Evolutionary conservation across 257 asterid species (phyloP).

Genomic region (Solanum bulbocastanum): DNA sequence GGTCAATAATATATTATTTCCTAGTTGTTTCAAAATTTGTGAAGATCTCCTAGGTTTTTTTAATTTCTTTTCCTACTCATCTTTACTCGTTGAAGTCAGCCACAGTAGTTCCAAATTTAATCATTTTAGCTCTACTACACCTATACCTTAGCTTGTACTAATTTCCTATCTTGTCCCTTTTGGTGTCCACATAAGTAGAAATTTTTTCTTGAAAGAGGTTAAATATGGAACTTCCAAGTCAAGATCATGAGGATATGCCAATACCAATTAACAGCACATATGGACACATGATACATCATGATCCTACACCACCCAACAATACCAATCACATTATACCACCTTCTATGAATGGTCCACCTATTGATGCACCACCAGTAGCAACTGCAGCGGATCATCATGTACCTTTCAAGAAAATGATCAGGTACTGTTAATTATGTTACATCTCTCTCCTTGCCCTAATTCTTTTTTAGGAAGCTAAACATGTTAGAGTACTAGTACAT

Average conservation of each 20-base stretch:
- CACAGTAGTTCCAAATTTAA: conserved; percentile 15
- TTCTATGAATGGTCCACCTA: conserved; percentile 25
- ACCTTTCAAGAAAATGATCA: conserved; percentile 36
- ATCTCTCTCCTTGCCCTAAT: background rate
- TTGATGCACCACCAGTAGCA: conserved; percentile 2
- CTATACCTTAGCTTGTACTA: conserved; percentile 6
- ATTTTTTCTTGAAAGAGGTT: background rate
- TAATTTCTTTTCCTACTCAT: no score
- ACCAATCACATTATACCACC: conserved; percentile 19
- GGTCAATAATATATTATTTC: background rate
- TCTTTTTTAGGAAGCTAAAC: background rate
- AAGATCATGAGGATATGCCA: conserved; percentile 54
- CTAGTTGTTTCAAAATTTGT: conserved; percentile 15
- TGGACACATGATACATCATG: conserved; percentile 39
- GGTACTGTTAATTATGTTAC: conserved; percentile 9
- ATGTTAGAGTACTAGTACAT: background rate
- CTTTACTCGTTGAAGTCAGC: background rate
- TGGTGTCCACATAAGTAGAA: conserved; percentile 64
- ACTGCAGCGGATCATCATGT: conserved; percentile 12
- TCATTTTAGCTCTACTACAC: conserved; percentile 3
- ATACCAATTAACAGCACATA: conserved; percentile 68
- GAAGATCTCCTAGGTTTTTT: background rate
- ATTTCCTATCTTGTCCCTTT: conserved; percentile 20
- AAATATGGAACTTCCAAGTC: conserved; percentile 23
- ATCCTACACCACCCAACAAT: conserved; percentile 18